Conservation (phyloP, 371 early-diverging fungal genomes). For the Chytridium lagenaria region DNA sequence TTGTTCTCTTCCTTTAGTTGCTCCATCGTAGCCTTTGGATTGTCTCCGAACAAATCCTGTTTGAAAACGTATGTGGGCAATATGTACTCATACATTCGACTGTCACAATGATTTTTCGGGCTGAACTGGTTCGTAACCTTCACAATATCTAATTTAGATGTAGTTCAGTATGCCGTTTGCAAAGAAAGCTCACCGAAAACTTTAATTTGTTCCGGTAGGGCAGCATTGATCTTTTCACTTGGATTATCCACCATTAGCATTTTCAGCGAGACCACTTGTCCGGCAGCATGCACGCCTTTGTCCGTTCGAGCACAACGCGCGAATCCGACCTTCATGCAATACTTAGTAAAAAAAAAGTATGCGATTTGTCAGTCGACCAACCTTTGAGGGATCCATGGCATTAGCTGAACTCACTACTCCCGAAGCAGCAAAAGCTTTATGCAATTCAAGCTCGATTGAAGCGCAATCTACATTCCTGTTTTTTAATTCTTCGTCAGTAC, state of each 20-base stretch:
- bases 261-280: conserved; percentile 93
- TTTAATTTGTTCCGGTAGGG: conserved; percentile 81
- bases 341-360: no score
- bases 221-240: conserved; percentile 74
- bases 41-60: no score
- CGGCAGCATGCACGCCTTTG: conserved; percentile 99
- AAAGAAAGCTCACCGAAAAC: conserved; percentile 72
- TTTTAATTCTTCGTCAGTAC: neutral
- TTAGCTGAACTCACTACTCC: conserved; percentile 51
- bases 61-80: conserved; percentile 87
- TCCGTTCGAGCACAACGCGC: conserved; percentile 97
- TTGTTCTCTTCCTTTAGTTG: neutral
- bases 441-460: conserved; percentile 50
- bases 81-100: conserved; percentile 97
- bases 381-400: conserved; percentile 44
- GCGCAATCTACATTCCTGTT: conserved; percentile 38
- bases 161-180: neutral
- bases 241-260: conserved; percentile 76
- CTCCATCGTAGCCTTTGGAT: conserved; percentile 21
- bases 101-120: conserved; percentile 89
- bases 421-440: conserved; percentile 46
- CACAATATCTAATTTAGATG: conserved; percentile 64
- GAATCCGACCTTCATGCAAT: conserved; percentile 67
- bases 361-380: no score
- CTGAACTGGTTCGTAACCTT: conserved; percentile 83